These are phyloP conservation scores for Cryptosporidium parvum DNA, from an alignment of 169 alveolate genomes.

Conservation along the genomic window DNA sequence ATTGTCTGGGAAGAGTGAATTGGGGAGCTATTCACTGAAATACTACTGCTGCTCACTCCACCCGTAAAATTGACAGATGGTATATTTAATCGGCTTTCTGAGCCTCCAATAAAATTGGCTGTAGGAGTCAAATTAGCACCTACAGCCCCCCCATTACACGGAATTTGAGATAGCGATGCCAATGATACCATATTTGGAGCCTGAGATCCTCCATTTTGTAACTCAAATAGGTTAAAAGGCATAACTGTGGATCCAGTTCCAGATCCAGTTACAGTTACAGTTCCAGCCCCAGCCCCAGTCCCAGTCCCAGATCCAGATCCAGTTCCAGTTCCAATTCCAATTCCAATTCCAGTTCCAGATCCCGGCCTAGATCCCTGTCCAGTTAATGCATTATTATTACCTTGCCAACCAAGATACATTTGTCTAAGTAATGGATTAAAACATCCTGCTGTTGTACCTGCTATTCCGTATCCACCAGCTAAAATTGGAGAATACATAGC, in stretches of 20 bases:
- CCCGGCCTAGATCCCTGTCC: neutral
- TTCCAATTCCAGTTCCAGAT: neutral
- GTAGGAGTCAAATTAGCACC: neutral
- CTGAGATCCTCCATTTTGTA: conserved; percentile 1
- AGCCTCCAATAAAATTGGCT: neutral
- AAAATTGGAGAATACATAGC: conserved; percentile 53
- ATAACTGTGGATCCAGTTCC: neutral
- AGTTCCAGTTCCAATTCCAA: neutral
- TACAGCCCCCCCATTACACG: neutral
- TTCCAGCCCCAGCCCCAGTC: neutral
- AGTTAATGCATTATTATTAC: neutral
- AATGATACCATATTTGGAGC: conserved; percentile 41
- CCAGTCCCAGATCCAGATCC: neutral
- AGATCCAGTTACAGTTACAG: neutral
- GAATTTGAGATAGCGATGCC: conserved; percentile 19
- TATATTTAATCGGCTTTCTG: neutral
- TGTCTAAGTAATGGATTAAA: conserved; percentile 10
- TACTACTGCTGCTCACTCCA: neutral
- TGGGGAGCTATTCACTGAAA: conserved; percentile 29
- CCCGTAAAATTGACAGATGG: neutral
- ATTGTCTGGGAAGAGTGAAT: conserved; percentile 47
- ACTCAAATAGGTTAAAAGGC: neutral
- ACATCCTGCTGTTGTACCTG: neutral
- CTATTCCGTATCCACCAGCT: conserved; percentile 16
- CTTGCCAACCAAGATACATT: neutral